These are phyloP conservation scores for Lactarius hengduanensis DNA, from an alignment of 768 basidiomycete species.

Conservation along the genomic window DNA sequence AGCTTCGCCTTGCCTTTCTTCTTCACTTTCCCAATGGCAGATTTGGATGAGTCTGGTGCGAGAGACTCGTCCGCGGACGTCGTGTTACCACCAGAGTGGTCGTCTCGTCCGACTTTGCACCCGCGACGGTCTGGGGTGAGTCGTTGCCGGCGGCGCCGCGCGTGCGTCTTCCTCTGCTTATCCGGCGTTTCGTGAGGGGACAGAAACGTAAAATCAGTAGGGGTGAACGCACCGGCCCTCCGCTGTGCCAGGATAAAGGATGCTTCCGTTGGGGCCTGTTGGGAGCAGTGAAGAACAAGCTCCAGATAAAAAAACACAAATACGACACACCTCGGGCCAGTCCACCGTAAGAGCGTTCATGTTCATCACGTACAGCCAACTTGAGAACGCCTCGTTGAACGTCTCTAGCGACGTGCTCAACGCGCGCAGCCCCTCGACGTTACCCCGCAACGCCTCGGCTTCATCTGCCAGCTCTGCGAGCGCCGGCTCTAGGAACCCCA, in stretches of 20 bases:
- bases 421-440: slow-evolving; percentile 66
- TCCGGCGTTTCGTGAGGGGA: neutral
- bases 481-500: slow-evolving; percentile 82
- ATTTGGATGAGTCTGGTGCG: slow-evolving; percentile 32
- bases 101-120: slow-evolving; percentile 37
- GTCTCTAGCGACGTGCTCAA: slow-evolving; percentile 77
- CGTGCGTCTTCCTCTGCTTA: slow-evolving; percentile 57
- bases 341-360: slow-evolving; percentile 96
- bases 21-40: slow-evolving; percentile 42
- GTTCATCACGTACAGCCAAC: slow-evolving; percentile 87
- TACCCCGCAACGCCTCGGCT: slow-evolving; percentile 72
- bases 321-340: slow-evolving; percentile 71
- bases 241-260: slow-evolving; percentile 53
- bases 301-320: too few species aligned
- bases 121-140: slow-evolving; percentile 39
- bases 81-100: slow-evolving; percentile 36
- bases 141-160: slow-evolving; percentile 40
- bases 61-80: slow-evolving; percentile 43
- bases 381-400: slow-evolving; percentile 93
- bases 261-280: slow-evolving; percentile 31
- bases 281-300: neutral
- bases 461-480: slow-evolving; percentile 89
- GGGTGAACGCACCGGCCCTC: slow-evolving; percentile 52
- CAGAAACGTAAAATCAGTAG: neutral
- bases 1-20: slow-evolving; percentile 62